These are phyloP conservation scores for Apiotrichum gracile DNA, from an alignment of 1,284 basidiomycete genomes.

Conservation along the genomic window DNA sequence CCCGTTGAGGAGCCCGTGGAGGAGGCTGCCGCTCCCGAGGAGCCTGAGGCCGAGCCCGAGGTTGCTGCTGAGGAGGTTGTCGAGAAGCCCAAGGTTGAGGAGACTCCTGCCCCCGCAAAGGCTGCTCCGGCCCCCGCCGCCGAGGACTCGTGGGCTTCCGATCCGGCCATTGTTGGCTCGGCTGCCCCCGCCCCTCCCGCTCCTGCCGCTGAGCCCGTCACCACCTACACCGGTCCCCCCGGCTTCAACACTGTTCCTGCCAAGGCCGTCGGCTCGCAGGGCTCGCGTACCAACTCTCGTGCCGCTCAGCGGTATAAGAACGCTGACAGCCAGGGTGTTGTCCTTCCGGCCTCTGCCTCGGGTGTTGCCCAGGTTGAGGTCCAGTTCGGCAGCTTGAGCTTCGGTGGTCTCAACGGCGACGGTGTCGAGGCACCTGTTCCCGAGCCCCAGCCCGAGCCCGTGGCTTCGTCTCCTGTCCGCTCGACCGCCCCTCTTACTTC, in stretches of 20 bases:
- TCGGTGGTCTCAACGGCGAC: conserved; percentile 44
- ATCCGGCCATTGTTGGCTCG: conserved; percentile 40
- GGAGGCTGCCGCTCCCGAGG: conserved; percentile 16
- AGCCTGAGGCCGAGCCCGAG: conserved; percentile 27
- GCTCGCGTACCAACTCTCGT: conserved; percentile 41
- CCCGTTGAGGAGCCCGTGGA: too few relatives aligned
- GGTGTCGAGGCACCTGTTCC: conserved; percentile 38
- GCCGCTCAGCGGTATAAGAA: conserved; percentile 44
- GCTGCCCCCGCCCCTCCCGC: conserved; percentile 19
- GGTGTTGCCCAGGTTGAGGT: conserved; percentile 42
- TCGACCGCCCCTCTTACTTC: conserved; percentile 14
- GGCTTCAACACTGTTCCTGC: conserved; percentile 45
- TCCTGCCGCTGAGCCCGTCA: conserved; percentile 35
- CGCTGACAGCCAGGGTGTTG: conserved; percentile 46
- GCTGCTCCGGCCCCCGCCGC: not conserved
- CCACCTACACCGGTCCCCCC: conserved; percentile 46
- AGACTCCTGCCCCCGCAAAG: conserved; percentile 16
- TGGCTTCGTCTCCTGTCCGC: conserved; percentile 15
- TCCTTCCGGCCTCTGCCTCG: conserved; percentile 36
- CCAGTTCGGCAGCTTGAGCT: conserved; percentile 48
- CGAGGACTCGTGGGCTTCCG: conserved; percentile 24
- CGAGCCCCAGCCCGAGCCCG: conserved; percentile 19
- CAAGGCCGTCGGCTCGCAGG: conserved; percentile 22
- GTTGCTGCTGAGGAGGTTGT: conserved; percentile 17
- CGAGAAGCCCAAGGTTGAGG: conserved; percentile 17